These are phyloP conservation scores for Lizanozyma gosingica DNA, from an alignment of 1,139 yeast species.

Conservation along the genomic window DNA sequence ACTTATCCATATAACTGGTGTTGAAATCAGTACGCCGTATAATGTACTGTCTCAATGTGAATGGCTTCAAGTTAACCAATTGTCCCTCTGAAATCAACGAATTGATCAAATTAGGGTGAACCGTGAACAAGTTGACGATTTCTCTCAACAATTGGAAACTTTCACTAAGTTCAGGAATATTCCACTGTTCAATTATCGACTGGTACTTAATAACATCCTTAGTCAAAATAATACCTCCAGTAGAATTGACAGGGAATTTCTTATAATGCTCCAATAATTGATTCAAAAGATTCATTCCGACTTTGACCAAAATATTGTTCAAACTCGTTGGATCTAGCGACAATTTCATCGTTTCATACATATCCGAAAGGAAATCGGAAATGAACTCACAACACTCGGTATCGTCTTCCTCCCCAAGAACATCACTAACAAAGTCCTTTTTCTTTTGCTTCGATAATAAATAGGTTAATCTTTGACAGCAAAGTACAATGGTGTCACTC, in stretches of 20 bases:
- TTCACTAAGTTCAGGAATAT: constrained; percentile 53
- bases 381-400: constrained; percentile 64
- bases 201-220: constrained; percentile 79
- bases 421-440: constrained; percentile 42
- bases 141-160: constrained; percentile 70
- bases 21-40: constrained; percentile 64
- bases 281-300: constrained; percentile 55
- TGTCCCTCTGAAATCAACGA: constrained; percentile 81
- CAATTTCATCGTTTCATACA: constrained; percentile 19
- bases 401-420: constrained; percentile 45
- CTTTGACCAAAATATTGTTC: constrained; percentile 40
- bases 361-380: constrained; percentile 41
- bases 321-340: constrained; percentile 46
- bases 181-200: constrained; percentile 65
- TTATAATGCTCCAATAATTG: constrained; percentile 66
- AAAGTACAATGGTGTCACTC: constrained; percentile 45
- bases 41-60: constrained; percentile 59
- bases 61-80: constrained; percentile 59
- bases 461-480: constrained; percentile 37
- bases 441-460: constrained; percentile 54
- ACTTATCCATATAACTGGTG: constrained; percentile 44
- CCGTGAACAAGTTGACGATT: constrained; percentile 78
- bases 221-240: constrained; percentile 80
- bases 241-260: constrained; percentile 65
- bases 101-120: constrained; percentile 56